Evolutionary conservation across 2,329 filamentous ascomycete genomes (phyloP), one percentile per base, ranked within the genome.

Genomic region (Fulvia fulva): DNA sequence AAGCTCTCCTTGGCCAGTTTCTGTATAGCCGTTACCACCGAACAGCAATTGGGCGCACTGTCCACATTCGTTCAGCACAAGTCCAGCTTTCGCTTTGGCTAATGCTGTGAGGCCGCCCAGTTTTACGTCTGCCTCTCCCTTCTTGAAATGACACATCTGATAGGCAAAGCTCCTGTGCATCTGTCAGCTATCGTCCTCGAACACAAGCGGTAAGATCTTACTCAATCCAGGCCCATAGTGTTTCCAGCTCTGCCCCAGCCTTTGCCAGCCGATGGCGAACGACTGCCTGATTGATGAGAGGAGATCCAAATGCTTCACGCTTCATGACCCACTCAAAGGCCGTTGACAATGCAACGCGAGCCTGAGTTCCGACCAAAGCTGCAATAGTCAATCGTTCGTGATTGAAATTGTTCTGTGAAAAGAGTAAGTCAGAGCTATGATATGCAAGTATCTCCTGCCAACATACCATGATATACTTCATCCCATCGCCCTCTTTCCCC

Each of bases 401-500:
- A 75, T 90, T 90, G 80, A 90, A 90, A 23, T 50, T 50, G 7
- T 21, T 50, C 46, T 50, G 11, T n/a, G n/a, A n/a, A n/a, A 25
- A 47, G 11, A 11, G 45, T 14, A 47, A 6, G 28, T 32, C 28
- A 32, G 28, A 32, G 12, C 12, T 12, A 32, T 32, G 12, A 45
- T 23, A 45, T 12, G 6, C 28, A 32, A 5, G 23, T 32, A 51
- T 32, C 49, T 16, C 49, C 8, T 11, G 34, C 6, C 26, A 37
- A 56, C 34, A 22, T n/a, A 56, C 55, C 69, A 94, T 80, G 68
- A 94, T 90, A 23, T 94, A 89, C 61, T 87, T 83, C 69, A 94
- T 91, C 5, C 90, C 90, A 77, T 92, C 89, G 78, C 93, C 84
- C 75, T 95, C 90, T 71, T 89, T 78, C 62, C 90, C 90, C 7